Base-by-base conservation (phyloP, 805 yeast genomes). In the Nakazawaea pomicola region DNA sequence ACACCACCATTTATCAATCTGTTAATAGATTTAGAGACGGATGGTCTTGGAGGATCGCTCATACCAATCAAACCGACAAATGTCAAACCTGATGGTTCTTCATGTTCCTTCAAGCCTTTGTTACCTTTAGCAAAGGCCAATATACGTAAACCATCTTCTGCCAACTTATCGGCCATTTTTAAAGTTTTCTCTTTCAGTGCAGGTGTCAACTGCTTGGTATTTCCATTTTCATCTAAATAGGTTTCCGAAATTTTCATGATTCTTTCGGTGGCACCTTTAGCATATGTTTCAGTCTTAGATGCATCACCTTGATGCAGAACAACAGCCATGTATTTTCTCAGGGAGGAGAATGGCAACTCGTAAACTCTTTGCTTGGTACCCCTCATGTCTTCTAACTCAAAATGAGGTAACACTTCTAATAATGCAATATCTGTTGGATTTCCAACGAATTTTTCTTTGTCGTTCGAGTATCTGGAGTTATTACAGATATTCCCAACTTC, bases 31-130 rank as follows among this genome's bases (percentile, higher is more conserved):
- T 71, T 67, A 36, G 77, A 74, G 3, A 93, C 98, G 47, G 83
- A 80, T 8, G 90, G 83, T 55, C 99, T 78, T 43, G 99, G 99
- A 8, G 99, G 99, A 63, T 93, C 99, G 53, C 87, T 88, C 95
- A 93, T 89, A 42, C 96, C 98, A 48, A 88, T 71, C 33, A 93
- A 64, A 10, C 99, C 99, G 49, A 85, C 74, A 55, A 91, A 91
- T 2, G 76, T 68, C 50, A 93, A 68, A 20, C 76, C 81, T 0
- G 68, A 52, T 11, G 90, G 83, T 45, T 66, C 71, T 15, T 48
- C 50, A 15, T 56, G 64, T 10, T 52, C 58, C 4, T 59, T 64
- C 45, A 64, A 62, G 14, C 61, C 55, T 44, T 57, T 67, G 47
- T 50, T 52, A 40, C 71, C 67, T 47, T 72, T 76, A 4, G 93